Percentiles rank a stretch among this genome's conserved stretches.
Evolutionary conservation across 208 protist genomes (phyloP).

Genomic region (Trypanosomatidae sp.): DNA sequence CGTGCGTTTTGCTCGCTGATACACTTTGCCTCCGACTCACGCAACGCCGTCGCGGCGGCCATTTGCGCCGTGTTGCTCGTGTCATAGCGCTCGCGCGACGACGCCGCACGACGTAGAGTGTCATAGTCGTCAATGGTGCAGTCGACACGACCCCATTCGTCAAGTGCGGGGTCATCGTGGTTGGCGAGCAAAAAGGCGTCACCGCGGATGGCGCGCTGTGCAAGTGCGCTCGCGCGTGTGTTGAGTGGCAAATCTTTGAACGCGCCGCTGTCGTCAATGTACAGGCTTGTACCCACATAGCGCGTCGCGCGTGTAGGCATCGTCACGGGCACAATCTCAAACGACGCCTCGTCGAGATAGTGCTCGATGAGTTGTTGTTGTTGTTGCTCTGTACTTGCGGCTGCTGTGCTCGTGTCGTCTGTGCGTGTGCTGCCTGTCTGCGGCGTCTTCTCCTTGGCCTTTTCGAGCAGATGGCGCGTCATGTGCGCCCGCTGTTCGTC

Average conservation of each 20-base stretch:
- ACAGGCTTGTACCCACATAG: slow-evolving; percentile 76
- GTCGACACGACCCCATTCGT: slow-evolving; percentile 74
- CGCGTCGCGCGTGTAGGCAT: slow-evolving; percentile 61
- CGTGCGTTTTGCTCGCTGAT: slow-evolving; percentile 45
- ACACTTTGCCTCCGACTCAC: slow-evolving; percentile 51
- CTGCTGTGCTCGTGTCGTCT: neutral
- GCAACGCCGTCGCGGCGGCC: slow-evolving; percentile 25
- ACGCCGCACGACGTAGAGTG: slow-evolving; percentile 13
- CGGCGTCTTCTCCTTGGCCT: slow-evolving; percentile 14
- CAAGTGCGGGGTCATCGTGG: slow-evolving; percentile 77
- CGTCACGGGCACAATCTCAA: slow-evolving; percentile 77
- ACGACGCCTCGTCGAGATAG: slow-evolving; percentile 62
- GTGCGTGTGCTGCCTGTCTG: slow-evolving; percentile 1
- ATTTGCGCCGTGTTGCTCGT: slow-evolving; percentile 60
- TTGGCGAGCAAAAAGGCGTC: slow-evolving; percentile 81
- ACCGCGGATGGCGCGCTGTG: slow-evolving; percentile 79
- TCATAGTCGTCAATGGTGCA: slow-evolving; percentile 30
- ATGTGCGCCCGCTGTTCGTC: slow-evolving; percentile 54
- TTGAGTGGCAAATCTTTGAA: slow-evolving; percentile 83
- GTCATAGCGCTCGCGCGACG: slow-evolving; percentile 41
- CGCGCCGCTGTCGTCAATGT: slow-evolving; percentile 80
- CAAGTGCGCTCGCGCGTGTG: slow-evolving; percentile 64
- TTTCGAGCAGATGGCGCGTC: slow-evolving; percentile 32
- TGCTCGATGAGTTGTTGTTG: slow-evolving; percentile 52
- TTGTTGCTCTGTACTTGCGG: slow-evolving; percentile 7